phyloP scores from a whole-genome alignment of 768 basidiomycete genomes.

The Suillus cothurnatus region DNA sequence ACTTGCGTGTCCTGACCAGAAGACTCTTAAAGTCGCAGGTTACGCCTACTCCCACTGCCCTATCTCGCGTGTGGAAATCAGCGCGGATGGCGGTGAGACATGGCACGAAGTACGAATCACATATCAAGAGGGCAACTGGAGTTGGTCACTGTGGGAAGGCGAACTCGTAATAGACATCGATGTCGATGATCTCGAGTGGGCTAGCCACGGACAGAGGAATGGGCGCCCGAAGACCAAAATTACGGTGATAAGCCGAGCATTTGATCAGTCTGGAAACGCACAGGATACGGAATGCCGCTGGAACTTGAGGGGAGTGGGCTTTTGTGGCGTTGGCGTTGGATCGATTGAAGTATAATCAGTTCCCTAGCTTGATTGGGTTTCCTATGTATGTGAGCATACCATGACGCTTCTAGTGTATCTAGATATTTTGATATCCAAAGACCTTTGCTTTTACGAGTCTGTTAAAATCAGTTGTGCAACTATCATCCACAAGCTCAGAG shows the following conservation, averaged over 20 bases:
- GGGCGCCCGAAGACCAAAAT: conserved; percentile 17
- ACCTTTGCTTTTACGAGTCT: neutral
- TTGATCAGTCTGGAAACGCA: conserved; percentile 47
- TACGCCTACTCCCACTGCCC: conserved; percentile 57
- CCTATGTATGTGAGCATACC: neutral
- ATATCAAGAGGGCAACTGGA: conserved; percentile 68
- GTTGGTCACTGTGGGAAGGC: conserved; percentile 74
- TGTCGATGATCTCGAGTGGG: conserved; percentile 17
- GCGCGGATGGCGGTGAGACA: conserved; percentile 50
- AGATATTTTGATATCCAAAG: neutral
- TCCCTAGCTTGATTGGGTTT: neutral
- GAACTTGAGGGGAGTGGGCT: conserved; percentile 70
- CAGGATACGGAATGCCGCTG: conserved; percentile 55
- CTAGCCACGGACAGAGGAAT: conserved; percentile 14
- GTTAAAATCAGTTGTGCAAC: neutral
- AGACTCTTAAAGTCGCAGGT: conserved; percentile 45
- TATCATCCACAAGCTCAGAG: neutral
- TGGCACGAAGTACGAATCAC: conserved; percentile 56
- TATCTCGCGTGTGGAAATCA: conserved; percentile 52
- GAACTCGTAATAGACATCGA: conserved; percentile 38
- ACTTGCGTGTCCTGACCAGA: conserved; percentile 20
- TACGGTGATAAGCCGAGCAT: conserved; percentile 49
- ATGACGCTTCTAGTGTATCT: neutral
- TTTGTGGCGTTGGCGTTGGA: conserved; percentile 32
- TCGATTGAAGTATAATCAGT: conserved; percentile 8